Percentiles rank a stretch among this genome's conserved stretches.
Evolutionary conservation across 805 yeast species (phyloP).

Genomic region (Candida chilensis): DNA sequence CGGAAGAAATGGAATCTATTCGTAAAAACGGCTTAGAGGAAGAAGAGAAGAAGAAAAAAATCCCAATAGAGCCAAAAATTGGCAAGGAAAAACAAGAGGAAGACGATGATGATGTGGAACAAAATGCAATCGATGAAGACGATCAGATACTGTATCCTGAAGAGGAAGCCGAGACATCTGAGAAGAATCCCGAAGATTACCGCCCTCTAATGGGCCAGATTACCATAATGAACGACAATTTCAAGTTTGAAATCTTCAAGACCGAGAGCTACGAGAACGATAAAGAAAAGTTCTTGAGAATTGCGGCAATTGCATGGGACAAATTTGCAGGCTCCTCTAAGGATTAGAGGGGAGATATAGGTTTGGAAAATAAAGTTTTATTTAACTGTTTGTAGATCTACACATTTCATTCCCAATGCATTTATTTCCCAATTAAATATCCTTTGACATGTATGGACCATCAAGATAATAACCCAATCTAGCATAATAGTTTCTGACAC

Average conservation of each 20-base stretch:
- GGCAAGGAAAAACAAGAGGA: slow-evolving; percentile 3
- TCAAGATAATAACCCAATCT: slow-evolving; percentile 86
- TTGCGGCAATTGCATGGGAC: slow-evolving; percentile 14
- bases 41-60: slow-evolving; percentile 3
- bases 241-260: slow-evolving; percentile 1
- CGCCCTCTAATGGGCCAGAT: slow-evolving; percentile 1
- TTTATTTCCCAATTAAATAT: slow-evolving; percentile 1
- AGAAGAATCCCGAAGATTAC: no score
- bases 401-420: slow-evolving; percentile 1
- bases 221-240: slow-evolving; percentile 1
- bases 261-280: not conserved
- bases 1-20: not conserved
- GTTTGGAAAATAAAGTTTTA: no score
- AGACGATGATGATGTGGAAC: slow-evolving; percentile 2
- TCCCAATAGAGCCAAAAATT: no score
- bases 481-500: slow-evolving; percentile 93
- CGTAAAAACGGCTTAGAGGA: slow-evolving; percentile 5
- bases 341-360: no score
- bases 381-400: not conserved
- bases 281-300: slow-evolving; percentile 9
- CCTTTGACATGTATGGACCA: slow-evolving; percentile 98
- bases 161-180: slow-evolving; percentile 9
- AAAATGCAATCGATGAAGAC: slow-evolving; percentile 12
- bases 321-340: slow-evolving; percentile 4
- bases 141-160: slow-evolving; percentile 19